A percentile compares a stretch with the other conserved stretches of the same genome.
Evolutionary conservation across 2,329 filamentous ascomycete genomes (phyloP).

Genomic region (Neobulgaria alba): DNA sequence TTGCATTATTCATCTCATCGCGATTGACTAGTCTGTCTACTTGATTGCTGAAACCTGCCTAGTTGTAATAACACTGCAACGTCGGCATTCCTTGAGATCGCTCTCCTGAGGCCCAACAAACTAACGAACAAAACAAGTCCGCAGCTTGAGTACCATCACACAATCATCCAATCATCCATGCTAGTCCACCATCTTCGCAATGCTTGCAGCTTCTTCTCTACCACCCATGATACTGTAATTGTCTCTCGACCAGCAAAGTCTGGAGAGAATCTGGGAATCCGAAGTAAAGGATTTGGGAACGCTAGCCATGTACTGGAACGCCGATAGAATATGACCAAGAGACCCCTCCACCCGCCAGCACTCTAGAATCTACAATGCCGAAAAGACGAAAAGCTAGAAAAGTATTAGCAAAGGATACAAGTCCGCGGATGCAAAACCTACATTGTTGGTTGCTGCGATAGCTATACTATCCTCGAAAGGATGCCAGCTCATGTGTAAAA

Average conservation of each 20-base stretch:
- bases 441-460: conserved; percentile 98
- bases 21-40: conserved; percentile 25
- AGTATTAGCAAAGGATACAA: conserved; percentile 10
- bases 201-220: conserved; percentile 17
- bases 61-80: conserved; percentile 12
- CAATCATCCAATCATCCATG: conserved; percentile 16
- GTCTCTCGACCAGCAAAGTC: neutral
- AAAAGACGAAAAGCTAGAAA: conserved; percentile 65
- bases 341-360: conserved; percentile 18
- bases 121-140: conserved; percentile 14
- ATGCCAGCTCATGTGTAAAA: conserved; percentile 99
- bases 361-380: conserved; percentile 52
- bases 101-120: conserved; percentile 11
- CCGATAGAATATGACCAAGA: conserved; percentile 26
- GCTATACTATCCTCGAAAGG: conserved; percentile 99
- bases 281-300: conserved; percentile 16
- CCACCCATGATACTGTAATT: conserved; percentile 14
- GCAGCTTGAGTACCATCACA: conserved; percentile 3
- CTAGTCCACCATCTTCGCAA: conserved; percentile 6
- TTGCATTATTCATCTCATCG: conserved; percentile 26
- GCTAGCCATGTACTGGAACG: conserved; percentile 25
- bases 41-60: conserved; percentile 20
- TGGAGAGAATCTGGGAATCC: conserved; percentile 14
- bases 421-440: conserved; percentile 42
- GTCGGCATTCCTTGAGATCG: conserved; percentile 8